phyloP scores from a whole-genome alignment of 2,329 filamentous ascomycete genomes.

The Phaeophleospora eucalypticola region DNA sequence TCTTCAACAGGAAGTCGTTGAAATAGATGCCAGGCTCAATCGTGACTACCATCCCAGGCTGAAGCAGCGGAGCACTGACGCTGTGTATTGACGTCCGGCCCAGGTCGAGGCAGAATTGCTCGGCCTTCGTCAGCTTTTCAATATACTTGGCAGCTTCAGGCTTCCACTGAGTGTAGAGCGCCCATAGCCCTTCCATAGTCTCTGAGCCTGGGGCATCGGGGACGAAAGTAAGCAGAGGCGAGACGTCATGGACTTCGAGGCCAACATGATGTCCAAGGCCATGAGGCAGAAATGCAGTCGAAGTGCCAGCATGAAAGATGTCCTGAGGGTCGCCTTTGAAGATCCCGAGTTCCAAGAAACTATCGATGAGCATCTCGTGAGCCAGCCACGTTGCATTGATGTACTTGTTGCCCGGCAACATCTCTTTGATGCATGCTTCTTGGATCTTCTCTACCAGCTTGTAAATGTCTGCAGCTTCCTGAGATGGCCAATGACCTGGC shows the following conservation, averaged over 20 bases:
- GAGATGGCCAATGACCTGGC: conserved; percentile 59
- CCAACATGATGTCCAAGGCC: conserved; percentile 49
- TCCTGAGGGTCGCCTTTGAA: conserved; percentile 55
- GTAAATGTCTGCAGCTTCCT: conserved; percentile 70
- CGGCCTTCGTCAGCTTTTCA: conserved; percentile 46
- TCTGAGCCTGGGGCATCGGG: neutral
- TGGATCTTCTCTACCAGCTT: conserved; percentile 81
- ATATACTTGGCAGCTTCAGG: conserved; percentile 75
- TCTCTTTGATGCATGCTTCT: conserved; percentile 64
- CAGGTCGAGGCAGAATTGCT: conserved; percentile 4
- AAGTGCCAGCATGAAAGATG: conserved; percentile 41
- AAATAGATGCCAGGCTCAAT: conserved; percentile 90
- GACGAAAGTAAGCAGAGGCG: conserved; percentile 31
- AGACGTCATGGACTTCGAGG: conserved; percentile 47
- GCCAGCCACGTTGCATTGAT: conserved; percentile 74
- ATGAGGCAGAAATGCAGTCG: conserved; percentile 47
- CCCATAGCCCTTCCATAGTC: neutral
- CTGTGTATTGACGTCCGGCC: conserved; percentile 6
- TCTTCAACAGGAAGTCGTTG: conserved; percentile 65
- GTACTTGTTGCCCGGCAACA: conserved; percentile 74
- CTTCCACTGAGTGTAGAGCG: conserved; percentile 6
- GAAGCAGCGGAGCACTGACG: conserved; percentile 20
- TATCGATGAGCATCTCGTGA: conserved; percentile 75
- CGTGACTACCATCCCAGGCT: conserved; percentile 76
- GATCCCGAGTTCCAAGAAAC: conserved; percentile 70